Conservation (phyloP, 495 filamentous ascomycete genomes). For the Penicillium ochrochloron region DNA sequence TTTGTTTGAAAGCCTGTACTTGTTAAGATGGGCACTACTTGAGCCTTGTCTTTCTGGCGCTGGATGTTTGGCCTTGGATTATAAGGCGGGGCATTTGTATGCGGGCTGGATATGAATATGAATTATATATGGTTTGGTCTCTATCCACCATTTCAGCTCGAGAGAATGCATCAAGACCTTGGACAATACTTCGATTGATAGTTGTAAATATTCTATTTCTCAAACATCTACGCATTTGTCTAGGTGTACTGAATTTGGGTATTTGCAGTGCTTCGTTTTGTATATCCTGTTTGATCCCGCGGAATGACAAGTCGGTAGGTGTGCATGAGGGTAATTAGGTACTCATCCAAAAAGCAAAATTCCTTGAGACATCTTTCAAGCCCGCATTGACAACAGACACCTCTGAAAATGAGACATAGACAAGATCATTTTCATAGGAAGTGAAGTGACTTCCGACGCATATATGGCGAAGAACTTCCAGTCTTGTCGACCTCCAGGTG, state of each 20-base stretch:
- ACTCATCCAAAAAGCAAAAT: too few species aligned
- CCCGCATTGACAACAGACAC: background rate
- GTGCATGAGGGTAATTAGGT: too few species aligned
- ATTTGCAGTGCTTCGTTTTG: too few species aligned
- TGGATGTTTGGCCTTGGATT: background rate
- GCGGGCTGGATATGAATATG: constrained; percentile 2
- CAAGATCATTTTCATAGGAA: too few species aligned
- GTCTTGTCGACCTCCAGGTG: background rate
- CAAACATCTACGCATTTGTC: too few species aligned
- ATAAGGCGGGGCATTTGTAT: background rate
- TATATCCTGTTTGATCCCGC: too few species aligned
- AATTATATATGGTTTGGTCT: constrained; percentile 2
- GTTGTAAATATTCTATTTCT: background rate
- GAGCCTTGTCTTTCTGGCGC: background rate
- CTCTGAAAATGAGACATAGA: too few species aligned
- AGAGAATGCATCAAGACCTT: background rate
- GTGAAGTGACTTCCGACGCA: too few species aligned
- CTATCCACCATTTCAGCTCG: background rate
- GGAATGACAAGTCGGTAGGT: too few species aligned
- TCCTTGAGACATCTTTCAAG: background rate
- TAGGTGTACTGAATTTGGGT: too few species aligned
- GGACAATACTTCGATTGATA: background rate
- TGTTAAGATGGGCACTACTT: background rate
- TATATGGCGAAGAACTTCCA: background rate
- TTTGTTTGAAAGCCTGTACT: background rate